Conservation (phyloP, 305 asterid genomes). For the Fraxinus greggii region DNA sequence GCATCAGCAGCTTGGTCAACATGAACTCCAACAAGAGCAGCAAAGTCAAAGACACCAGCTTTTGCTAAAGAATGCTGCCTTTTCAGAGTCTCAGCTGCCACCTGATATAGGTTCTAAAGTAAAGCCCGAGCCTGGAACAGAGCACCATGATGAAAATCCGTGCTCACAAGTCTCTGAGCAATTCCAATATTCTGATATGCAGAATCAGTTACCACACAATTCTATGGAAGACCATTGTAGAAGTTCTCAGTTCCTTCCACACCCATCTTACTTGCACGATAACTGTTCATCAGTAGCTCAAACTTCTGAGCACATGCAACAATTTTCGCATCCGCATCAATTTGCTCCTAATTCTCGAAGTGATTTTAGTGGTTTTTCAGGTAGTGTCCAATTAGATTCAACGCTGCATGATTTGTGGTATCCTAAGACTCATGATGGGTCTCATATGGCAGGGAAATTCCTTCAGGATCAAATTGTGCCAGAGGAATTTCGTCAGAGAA, state of each 20-base stretch:
- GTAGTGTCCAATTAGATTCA: constrained; percentile 45
- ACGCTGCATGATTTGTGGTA: constrained; percentile 55
- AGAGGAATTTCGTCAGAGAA: constrained; percentile 61
- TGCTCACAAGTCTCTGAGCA: constrained; percentile 60
- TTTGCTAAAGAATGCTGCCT: constrained; percentile 47
- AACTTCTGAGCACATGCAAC: constrained; percentile 63
- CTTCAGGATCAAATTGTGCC: constrained; percentile 49
- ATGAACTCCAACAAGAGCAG: constrained; percentile 57
- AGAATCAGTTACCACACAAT: constrained; percentile 56
- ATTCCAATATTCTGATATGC: constrained; percentile 60
- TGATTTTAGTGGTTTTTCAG: constrained; percentile 47
- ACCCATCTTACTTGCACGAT: constrained; percentile 47
- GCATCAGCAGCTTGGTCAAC: constrained; percentile 54
- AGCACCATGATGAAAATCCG: constrained; percentile 44
- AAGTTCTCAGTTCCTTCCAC: constrained; percentile 53
- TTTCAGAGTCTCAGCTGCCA: constrained; percentile 56
- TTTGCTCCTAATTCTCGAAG: constrained; percentile 47
- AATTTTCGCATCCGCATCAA: constrained; percentile 43
- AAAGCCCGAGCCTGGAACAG: constrained; percentile 54
- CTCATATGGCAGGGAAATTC: constrained; percentile 46
- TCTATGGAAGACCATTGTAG: constrained; percentile 53
- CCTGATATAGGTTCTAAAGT: constrained; percentile 46
- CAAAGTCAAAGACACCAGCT: constrained; percentile 58
- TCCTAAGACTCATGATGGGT: constrained; percentile 60
- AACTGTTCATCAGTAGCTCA: constrained; percentile 47